A percentile compares a stretch with the other conserved stretches of the same genome.
phyloP scores from a whole-genome alignment of 768 basidiomycete species.

The Coprinopsis sp. region DNA sequence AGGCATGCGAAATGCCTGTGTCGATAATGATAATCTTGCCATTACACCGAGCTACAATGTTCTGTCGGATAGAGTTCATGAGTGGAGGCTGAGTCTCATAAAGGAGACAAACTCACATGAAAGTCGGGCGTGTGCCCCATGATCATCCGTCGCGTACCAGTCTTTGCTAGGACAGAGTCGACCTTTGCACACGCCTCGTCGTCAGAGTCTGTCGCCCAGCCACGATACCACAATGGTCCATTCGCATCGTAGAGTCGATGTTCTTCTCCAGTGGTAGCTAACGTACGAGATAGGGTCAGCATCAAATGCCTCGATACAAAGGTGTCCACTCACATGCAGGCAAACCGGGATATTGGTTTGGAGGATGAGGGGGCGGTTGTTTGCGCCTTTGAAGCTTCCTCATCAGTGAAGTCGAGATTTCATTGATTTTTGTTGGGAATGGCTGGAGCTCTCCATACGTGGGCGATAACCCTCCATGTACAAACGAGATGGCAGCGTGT shows the following conservation, averaged over 20 bases:
- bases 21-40: constrained; percentile 97
- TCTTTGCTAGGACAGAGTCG: constrained; percentile 61
- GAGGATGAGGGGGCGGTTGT: constrained; percentile 80
- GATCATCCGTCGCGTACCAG: constrained; percentile 83
- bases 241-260: constrained; percentile 63
- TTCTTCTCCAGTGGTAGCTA: constrained; percentile 62
- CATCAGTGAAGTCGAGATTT: constrained; percentile 64
- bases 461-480: constrained; percentile 87
- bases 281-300: constrained; percentile 10
- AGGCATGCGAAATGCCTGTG: constrained; percentile 95
- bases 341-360: constrained; percentile 66
- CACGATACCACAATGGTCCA: constrained; percentile 93
- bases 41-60: constrained; percentile 79
- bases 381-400: constrained; percentile 58
- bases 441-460: constrained; percentile 71
- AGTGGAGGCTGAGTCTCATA: not conserved
- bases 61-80: constrained; percentile 31
- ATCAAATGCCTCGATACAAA: not conserved
- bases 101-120: no score
- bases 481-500: constrained; percentile 83
- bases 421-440: constrained; percentile 82
- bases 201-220: constrained; percentile 79
- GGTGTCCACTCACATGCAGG: constrained; percentile 41
- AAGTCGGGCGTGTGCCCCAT: constrained; percentile 82
- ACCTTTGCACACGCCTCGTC: constrained; percentile 66